These are phyloP conservation scores for Balamuthia mandrillaris DNA, from an alignment of 208 protist species.

Conservation along the genomic window DNA sequence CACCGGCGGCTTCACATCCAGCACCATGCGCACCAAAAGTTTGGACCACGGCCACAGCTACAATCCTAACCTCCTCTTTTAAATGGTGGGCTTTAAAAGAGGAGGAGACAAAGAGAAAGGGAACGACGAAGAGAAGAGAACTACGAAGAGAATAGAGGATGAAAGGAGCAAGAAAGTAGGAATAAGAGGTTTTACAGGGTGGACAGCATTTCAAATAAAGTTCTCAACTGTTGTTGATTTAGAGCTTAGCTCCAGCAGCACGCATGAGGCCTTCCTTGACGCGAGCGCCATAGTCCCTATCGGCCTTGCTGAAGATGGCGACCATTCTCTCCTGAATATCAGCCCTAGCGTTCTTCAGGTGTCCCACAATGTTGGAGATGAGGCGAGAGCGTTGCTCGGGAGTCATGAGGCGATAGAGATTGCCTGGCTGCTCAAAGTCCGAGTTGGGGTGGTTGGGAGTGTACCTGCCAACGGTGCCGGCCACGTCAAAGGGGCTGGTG, in stretches of 20 bases:
- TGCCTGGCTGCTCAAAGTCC: constrained; percentile 44
- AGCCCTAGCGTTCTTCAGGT: constrained; percentile 33
- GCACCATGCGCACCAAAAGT: no score
- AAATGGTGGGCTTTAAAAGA: no score
- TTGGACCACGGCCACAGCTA: no score
- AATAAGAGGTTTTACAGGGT: no score
- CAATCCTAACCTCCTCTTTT: no score
- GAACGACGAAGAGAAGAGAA: no score
- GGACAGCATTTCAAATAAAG: no score
- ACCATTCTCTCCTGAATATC: constrained; percentile 40
- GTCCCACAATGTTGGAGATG: constrained; percentile 38
- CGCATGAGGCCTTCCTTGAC: constrained; percentile 24
- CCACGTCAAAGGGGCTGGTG: constrained; percentile 10
- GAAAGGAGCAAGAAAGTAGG: no score
- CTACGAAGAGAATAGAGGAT: no score
- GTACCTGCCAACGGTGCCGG: constrained; percentile 10
- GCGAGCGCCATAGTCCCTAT: constrained; percentile 33
- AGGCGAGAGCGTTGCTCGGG: constrained; percentile 36
- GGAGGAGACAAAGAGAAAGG: no score
- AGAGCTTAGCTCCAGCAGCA: constrained; percentile 38
- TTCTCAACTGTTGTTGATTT: no score
- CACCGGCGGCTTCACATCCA: no score
- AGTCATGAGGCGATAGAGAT: constrained; percentile 47
- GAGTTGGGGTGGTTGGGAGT: constrained; percentile 21
- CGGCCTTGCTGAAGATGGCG: constrained; percentile 36